These are phyloP conservation scores for Globisporangium cederbergense DNA, from an alignment of 352 stramenopile species.

Conservation along the genomic window DNA sequence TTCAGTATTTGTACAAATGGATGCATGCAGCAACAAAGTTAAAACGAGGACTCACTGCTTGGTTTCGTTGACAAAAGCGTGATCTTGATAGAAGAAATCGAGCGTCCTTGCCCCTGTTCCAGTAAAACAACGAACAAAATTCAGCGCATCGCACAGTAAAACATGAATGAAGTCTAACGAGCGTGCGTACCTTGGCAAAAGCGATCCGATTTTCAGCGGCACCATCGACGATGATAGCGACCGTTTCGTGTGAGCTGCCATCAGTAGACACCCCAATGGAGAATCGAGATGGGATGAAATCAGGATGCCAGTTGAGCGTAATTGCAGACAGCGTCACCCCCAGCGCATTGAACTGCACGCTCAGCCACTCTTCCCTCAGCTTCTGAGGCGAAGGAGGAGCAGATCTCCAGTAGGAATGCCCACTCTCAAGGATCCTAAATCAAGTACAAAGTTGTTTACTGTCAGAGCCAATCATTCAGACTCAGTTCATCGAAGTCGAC, in stretches of 20 bases:
- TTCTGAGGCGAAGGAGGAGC: conserved; percentile 20
- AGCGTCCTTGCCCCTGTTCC: conserved; percentile 19
- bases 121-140: neutral
- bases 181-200: conserved; percentile 41
- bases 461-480: neutral
- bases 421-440: conserved; percentile 38
- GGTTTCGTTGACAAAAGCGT: conserved; percentile 30
- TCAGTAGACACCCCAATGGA: conserved; percentile 47
- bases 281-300: conserved; percentile 38
- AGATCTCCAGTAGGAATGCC: conserved; percentile 44
- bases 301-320: conserved; percentile 42
- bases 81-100: conserved; percentile 44
- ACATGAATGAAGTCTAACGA: neutral
- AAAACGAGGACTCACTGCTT: conserved; percentile 19
- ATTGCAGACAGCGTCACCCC: conserved; percentile 41
- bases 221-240: conserved; percentile 40
- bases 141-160: neutral
- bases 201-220: conserved; percentile 29
- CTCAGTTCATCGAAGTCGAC: neutral
- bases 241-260: conserved; percentile 39
- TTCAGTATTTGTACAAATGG: neutral
- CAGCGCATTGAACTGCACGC: conserved; percentile 40
- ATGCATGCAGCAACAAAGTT: conserved; percentile 8
- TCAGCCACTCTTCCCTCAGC: conserved; percentile 42
- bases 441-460: neutral